Conservation (phyloP, 1,284 basidiomycete species). For the Chondrostereum purpureum region DNA sequence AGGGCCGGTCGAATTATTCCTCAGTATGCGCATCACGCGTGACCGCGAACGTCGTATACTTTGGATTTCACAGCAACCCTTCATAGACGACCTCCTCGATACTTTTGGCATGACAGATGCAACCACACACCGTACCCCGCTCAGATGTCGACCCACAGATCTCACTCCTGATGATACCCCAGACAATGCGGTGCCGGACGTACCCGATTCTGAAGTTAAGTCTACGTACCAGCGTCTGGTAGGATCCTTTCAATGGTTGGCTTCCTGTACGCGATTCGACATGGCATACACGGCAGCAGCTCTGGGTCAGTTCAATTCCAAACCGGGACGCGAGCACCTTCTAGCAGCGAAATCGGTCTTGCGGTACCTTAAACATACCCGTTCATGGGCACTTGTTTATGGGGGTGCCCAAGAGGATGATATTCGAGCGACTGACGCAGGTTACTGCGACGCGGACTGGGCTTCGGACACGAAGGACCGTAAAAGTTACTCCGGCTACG, state of each 20-base stretch:
- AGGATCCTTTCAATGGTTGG: not conserved
- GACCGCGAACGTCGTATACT: not conserved
- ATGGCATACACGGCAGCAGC: no score
- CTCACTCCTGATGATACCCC: not conserved
- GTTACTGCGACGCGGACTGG: no score
- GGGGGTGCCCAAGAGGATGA: conserved; percentile 5
- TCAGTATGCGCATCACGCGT: conserved; percentile 2
- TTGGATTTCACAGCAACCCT: conserved; percentile 5
- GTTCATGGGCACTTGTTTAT: conserved; percentile 5
- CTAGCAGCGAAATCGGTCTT: conserved; percentile 4
- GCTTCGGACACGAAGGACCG: no score
- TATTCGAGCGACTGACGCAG: no score
- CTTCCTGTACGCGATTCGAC: not conserved
- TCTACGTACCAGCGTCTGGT: not conserved
- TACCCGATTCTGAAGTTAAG: not conserved
- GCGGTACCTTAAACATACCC: conserved; percentile 2
- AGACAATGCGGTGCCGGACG: not conserved
- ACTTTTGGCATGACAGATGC: no score
- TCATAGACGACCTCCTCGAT: conserved; percentile 7
- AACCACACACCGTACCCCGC: not conserved
- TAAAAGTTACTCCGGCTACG: no score
- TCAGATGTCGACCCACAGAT: not conserved
- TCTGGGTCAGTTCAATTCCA: no score
- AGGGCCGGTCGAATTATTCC: not conserved
- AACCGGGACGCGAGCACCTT: not conserved